Evolutionary conservation across 768 basidiomycete species (phyloP).

Genomic region (Lactarius sp.): DNA sequence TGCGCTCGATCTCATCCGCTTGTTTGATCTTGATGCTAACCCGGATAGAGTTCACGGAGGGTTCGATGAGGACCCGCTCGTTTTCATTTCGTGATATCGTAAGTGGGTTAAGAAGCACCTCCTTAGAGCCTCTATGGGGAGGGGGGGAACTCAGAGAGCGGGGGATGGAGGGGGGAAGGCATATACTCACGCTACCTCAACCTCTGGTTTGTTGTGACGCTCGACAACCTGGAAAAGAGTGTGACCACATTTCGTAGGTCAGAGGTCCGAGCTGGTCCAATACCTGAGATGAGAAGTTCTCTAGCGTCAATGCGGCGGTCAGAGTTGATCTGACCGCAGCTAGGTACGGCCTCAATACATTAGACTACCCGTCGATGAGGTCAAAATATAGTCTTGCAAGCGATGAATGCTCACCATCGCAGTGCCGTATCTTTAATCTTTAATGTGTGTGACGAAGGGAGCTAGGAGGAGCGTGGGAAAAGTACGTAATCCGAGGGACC

Average conservation of each 20-base stretch:
- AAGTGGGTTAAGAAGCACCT: slow-evolving; percentile 90
- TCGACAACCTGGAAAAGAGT: slow-evolving; percentile 71
- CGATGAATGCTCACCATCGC: slow-evolving; percentile 21
- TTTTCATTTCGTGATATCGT: slow-evolving; percentile 96
- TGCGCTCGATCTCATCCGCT: slow-evolving; percentile 97
- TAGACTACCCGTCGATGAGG: slow-evolving; percentile 56
- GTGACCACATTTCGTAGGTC: slow-evolving; percentile 25
- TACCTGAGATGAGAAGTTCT: slow-evolving; percentile 98
- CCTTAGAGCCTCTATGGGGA: slow-evolving; percentile 70
- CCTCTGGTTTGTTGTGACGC: slow-evolving; percentile 95
- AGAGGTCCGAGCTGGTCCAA: slow-evolving; percentile 14
- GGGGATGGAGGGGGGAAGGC: not conserved
- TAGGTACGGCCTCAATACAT: slow-evolving; percentile 92
- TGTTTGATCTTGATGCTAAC: slow-evolving; percentile 99
- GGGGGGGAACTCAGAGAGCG: not conserved
- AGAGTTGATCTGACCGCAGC: slow-evolving; percentile 93
- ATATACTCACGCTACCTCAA: slow-evolving; percentile 67
- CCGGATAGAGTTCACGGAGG: slow-evolving; percentile 94
- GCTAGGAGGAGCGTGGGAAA: slow-evolving; percentile 34
- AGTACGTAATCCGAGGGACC: slow-evolving; percentile 34
- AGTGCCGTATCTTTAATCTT: slow-evolving; percentile 1
- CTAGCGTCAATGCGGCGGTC: slow-evolving; percentile 94
- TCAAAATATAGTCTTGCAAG: not conserved
- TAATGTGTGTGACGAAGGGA: slow-evolving; percentile 14
- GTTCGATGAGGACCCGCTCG: slow-evolving; percentile 95